Percentiles rank a stretch among this genome's conserved stretches.
Conservation (phyloP, 768 basidiomycete genomes). For the Mycena chlorophos region DNA sequence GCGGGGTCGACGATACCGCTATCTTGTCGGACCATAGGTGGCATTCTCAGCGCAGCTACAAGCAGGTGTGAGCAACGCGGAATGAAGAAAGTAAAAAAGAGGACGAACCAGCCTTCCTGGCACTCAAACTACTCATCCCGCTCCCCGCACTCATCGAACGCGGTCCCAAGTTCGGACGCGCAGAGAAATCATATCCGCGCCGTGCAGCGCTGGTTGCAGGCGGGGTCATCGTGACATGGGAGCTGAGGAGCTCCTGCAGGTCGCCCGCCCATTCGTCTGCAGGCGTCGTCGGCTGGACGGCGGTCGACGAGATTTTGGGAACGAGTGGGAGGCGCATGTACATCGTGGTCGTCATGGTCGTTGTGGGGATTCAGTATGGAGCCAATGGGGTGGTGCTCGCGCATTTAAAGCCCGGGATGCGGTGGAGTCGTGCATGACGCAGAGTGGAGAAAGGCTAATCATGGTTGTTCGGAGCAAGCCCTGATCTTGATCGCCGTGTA, state of each 20-base stretch:
- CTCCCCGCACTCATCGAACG: not conserved
- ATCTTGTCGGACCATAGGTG: not conserved
- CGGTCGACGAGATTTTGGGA: constrained; percentile 11
- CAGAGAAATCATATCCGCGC: not conserved
- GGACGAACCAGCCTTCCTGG: not conserved
- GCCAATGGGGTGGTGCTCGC: no score
- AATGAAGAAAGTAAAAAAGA: not conserved
- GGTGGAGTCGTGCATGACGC: no score
- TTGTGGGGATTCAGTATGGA: not conserved
- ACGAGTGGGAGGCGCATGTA: constrained; percentile 7
- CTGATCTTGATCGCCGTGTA: no score
- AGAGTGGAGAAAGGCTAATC: no score
- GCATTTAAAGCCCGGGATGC: no score
- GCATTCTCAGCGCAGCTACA: not conserved
- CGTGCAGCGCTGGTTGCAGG: not conserved
- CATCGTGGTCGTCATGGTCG: not conserved
- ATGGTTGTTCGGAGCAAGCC: no score
- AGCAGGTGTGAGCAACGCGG: not conserved
- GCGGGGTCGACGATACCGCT: not conserved
- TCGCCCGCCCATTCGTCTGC: constrained; percentile 12
- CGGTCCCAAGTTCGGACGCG: not conserved
- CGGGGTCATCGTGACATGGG: constrained; percentile 10
- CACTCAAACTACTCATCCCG: not conserved
- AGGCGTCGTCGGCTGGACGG: constrained; percentile 17
- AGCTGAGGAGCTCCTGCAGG: not conserved